phyloP scores from a whole-genome alignment of 805 yeast species.

The Candida parachauliodes region DNA sequence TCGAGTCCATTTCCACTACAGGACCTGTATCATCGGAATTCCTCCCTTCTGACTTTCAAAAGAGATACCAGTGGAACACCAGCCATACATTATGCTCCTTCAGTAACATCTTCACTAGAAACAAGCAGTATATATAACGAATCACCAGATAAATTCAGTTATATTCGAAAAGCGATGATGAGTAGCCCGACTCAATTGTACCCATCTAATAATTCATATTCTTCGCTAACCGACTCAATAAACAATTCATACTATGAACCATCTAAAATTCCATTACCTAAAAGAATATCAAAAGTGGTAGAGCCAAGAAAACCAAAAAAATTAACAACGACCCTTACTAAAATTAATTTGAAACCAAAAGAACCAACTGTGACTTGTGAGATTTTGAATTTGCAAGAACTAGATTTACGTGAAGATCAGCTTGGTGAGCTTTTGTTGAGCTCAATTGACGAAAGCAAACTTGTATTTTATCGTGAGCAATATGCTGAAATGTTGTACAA shows the following conservation, averaged over 20 bases:
- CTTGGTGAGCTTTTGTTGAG: constrained; percentile 40
- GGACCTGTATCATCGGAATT: constrained; percentile 7
- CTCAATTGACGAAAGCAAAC: constrained; percentile 31
- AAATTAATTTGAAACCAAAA: constrained; percentile 1
- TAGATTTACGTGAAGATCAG: constrained; percentile 44
- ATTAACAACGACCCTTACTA: neutral
- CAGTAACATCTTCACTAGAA: constrained; percentile 11
- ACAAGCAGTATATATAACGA: constrained; percentile 5
- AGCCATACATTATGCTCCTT: constrained; percentile 8
- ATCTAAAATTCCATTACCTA: neutral
- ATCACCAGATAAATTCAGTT: constrained; percentile 12
- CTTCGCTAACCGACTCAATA: constrained; percentile 8
- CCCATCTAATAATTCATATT: constrained; percentile 7
- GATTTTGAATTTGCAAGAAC: constrained; percentile 41
- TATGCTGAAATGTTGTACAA: constrained; percentile 73
- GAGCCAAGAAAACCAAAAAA: constrained; percentile 4
- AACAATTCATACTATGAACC: neutral
- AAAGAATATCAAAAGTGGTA: constrained; percentile 1
- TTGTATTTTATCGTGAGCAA: constrained; percentile 50
- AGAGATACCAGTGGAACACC: constrained; percentile 7
- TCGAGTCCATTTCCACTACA: neutral
- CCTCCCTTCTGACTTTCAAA: constrained; percentile 10
- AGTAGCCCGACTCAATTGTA: neutral
- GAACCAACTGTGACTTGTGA: constrained; percentile 39
- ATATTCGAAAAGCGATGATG: constrained; percentile 9